Evolutionary conservation across 495 filamentous ascomycete species (phyloP), one percentile per base, ranked within the genome.

Genomic region (Aspergillus leporis): DNA sequence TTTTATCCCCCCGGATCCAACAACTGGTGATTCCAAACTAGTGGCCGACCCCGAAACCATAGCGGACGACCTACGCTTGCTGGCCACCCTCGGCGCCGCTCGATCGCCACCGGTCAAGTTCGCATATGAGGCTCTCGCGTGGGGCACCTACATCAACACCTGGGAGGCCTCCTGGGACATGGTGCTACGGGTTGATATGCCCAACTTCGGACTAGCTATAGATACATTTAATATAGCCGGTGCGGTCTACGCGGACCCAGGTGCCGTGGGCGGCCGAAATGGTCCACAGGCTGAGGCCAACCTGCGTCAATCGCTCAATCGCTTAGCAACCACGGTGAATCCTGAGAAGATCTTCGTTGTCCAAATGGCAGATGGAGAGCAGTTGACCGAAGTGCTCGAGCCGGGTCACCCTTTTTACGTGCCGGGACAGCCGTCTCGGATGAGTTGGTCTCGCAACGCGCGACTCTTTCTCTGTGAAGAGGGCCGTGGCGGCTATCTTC

Each of bases 371-470:
- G 86, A 90, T 59, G 87, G 81, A 13, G 85, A 86, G 65, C 72
- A 77, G 30, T 70, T 88, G 3, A 43, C 51, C 0, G 55, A 70
- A 34, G 85, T 84, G 10, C 70, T 90, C 3, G 62, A 77, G 0
- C 65, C 70, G 12, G 79, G 74, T 13, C 87, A 90, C 66, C 66
- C 74, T 13, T 88, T 81, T 66, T 83, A 86, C 66, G 67, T 79
- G 18, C 62, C 74, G 0, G 78, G 70, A 13, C 85, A 88, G 70
- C 81, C 81, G 51, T 67, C 80, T 4, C 70, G 85, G 10, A 89
- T 90, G 87, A 87, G 82, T 67, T 90, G 87, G 87, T 84, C 81
- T 18, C 71, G 87, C n/a, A 90, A 88, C 65, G 85, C 83, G 64
- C 68, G 87, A 21, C 63, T 89, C 8, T 90, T 89, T 62, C 83